Conservation (phyloP, 257 asterid species). For the Hygrophila difformis region DNA sequence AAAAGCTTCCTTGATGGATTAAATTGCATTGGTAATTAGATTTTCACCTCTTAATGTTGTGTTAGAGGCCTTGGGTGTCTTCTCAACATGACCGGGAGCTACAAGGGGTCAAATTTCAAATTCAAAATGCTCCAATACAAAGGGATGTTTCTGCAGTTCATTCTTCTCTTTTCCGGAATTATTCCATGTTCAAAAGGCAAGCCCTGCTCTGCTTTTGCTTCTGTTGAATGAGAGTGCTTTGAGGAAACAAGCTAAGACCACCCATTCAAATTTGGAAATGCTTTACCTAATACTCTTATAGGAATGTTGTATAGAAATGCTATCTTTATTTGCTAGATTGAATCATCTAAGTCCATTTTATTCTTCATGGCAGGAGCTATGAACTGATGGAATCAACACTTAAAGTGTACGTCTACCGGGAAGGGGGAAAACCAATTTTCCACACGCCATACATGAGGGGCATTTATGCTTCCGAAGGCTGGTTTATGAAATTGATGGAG, state of each 20-base stretch:
- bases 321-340: neutral
- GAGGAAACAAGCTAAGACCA: too few species aligned
- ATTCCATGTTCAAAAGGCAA: constrained; percentile 47
- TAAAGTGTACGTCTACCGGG: constrained; percentile 46
- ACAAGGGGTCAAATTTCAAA: constrained; percentile 29
- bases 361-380: constrained; percentile 46
- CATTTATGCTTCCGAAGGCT: constrained; percentile 65
- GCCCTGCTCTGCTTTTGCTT: neutral
- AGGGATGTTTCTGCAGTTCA: constrained; percentile 27
- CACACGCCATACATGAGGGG: constrained; percentile 45
- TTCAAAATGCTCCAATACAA: constrained; percentile 33
- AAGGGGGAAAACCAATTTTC: constrained; percentile 53
- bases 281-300: too few species aligned
- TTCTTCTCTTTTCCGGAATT: constrained; percentile 41
- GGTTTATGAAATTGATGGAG: constrained; percentile 61
- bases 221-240: too few species aligned
- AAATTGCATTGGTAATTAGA: constrained; percentile 1
- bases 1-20: constrained; percentile 7
- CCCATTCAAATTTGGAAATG: too few species aligned
- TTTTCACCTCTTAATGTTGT: constrained; percentile 17
- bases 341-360: neutral
- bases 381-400: constrained; percentile 45
- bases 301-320: too few species aligned
- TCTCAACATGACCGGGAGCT: constrained; percentile 43
- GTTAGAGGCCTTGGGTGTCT: constrained; percentile 35